Conservation (phyloP, 805 yeast genomes). For the Phaffomyces antillensis region DNA sequence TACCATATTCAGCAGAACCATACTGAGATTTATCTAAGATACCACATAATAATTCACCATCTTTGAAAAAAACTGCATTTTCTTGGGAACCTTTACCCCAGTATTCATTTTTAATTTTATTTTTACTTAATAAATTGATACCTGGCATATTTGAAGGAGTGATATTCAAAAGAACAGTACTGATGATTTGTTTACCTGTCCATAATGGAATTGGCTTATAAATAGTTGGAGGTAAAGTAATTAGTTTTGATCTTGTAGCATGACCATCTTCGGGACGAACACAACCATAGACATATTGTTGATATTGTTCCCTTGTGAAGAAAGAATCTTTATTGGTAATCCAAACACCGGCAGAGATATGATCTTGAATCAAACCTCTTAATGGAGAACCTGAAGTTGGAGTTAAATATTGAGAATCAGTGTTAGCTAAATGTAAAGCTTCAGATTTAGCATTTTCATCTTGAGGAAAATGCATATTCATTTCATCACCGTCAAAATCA, state of each 20-base stretch:
- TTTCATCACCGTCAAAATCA: constrained; percentile 98
- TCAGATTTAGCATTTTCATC: constrained; percentile 96
- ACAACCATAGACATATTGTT: constrained; percentile 89
- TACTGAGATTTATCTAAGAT: constrained; percentile 96
- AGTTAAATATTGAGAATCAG: constrained; percentile 94
- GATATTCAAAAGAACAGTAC: constrained; percentile 85
- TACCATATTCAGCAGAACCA: constrained; percentile 96
- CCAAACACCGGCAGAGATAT: constrained; percentile 98
- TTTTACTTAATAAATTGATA: constrained; percentile 71
- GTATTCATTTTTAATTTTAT: constrained; percentile 89
- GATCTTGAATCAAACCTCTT: constrained; percentile 98
- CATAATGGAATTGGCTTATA: constrained; percentile 83
- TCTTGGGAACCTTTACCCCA: constrained; percentile 87
- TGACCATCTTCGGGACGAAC: constrained; percentile 97
- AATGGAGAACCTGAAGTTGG: constrained; percentile 98
- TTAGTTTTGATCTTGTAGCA: constrained; percentile 57
- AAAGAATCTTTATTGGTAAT: constrained; percentile 87
- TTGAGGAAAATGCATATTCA: constrained; percentile 99
- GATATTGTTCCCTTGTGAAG: constrained; percentile 86
- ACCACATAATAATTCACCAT: constrained; percentile 89
- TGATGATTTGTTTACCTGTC: constrained; percentile 97
- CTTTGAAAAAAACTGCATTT: constrained; percentile 74
- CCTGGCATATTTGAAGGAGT: constrained; percentile 89
- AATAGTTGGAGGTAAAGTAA: constrained; percentile 86
- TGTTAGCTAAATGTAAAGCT: constrained; percentile 89